These are phyloP conservation scores for Coemansia sp. DNA, from an alignment of 192 early-diverging fungal genomes.

Conservation along the genomic window DNA sequence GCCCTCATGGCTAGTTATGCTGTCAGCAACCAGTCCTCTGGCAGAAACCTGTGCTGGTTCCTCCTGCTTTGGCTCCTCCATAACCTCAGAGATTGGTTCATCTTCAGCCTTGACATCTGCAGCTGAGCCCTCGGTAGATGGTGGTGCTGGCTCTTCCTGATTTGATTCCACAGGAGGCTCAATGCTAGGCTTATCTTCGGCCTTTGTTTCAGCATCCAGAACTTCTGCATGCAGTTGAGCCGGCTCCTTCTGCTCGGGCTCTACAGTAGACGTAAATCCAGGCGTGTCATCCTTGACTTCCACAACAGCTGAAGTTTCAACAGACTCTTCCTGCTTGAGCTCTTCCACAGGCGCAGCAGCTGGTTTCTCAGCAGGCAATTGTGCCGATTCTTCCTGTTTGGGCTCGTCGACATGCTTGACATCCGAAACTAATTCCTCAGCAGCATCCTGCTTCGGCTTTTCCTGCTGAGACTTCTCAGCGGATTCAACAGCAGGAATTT, in stretches of 20 bases:
- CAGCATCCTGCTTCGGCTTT: background rate
- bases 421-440: background rate
- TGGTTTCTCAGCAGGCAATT: constrained; percentile 2
- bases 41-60: background rate
- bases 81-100: background rate
- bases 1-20: background rate
- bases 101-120: background rate
- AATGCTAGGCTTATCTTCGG: too few species aligned
- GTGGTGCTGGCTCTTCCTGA: too few species aligned
- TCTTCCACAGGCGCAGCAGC: background rate
- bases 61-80: constrained; percentile 9
- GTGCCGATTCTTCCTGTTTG: background rate
- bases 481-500: background rate
- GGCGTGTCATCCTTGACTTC: background rate
- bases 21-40: background rate
- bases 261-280: background rate
- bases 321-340: constrained; percentile 2
- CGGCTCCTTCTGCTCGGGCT: background rate
- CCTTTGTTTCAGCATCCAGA: too few species aligned
- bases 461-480: background rate
- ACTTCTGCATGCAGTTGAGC: too few species aligned
- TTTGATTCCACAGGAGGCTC: too few species aligned
- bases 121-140: background rate
- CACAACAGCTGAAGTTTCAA: background rate
- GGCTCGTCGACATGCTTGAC: background rate